A percentile compares a stretch with the other conserved stretches of the same genome.
phyloP scores from a whole-genome alignment of 345 rosid species.

The Hibiscus tridactylites region DNA sequence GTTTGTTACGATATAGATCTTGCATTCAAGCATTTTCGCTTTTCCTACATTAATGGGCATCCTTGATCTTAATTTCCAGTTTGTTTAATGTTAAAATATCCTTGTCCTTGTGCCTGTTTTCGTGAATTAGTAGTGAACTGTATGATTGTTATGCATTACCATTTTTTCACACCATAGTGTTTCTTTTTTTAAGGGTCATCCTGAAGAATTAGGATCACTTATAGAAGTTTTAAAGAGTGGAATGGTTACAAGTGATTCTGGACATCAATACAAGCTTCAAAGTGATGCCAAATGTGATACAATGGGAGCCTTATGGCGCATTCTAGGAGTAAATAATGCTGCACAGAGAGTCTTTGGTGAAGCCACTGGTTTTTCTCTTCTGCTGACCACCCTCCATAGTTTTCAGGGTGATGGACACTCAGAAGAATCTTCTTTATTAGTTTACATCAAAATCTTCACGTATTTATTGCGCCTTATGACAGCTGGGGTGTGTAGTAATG shows the following conservation, averaged over 20 bases:
- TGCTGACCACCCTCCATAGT: slow-evolving; percentile 82
- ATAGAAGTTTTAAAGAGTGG: slow-evolving; percentile 95
- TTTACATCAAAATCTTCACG: slow-evolving; percentile 63
- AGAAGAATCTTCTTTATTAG: slow-evolving; percentile 45
- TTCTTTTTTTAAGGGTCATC: slow-evolving; percentile 53
- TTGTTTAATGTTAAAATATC: background rate
- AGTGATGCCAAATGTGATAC: slow-evolving; percentile 93
- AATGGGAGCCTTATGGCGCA: slow-evolving; percentile 95
- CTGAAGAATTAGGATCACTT: slow-evolving; percentile 81
- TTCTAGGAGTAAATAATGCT: slow-evolving; percentile 70
- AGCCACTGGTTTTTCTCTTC: slow-evolving; percentile 95
- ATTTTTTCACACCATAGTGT: background rate
- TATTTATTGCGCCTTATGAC: slow-evolving; percentile 85
- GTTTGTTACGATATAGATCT: slow-evolving; percentile 27
- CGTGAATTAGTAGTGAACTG: background rate
- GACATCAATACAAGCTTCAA: slow-evolving; percentile 82
- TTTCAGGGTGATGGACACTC: slow-evolving; percentile 59
- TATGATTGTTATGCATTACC: background rate
- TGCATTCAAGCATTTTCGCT: background rate
- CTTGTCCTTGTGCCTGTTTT: slow-evolving; percentile 1
- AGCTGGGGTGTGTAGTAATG: slow-evolving; percentile 71
- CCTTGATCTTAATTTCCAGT: background rate
- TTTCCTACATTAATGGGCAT: background rate
- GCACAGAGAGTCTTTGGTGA: slow-evolving; percentile 93
- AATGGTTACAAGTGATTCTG: slow-evolving; percentile 82